Percentiles rank a stretch among this genome's conserved stretches.
Conservation (phyloP, 495 filamentous ascomycete genomes). For the Penicillium pancosmium region DNA sequence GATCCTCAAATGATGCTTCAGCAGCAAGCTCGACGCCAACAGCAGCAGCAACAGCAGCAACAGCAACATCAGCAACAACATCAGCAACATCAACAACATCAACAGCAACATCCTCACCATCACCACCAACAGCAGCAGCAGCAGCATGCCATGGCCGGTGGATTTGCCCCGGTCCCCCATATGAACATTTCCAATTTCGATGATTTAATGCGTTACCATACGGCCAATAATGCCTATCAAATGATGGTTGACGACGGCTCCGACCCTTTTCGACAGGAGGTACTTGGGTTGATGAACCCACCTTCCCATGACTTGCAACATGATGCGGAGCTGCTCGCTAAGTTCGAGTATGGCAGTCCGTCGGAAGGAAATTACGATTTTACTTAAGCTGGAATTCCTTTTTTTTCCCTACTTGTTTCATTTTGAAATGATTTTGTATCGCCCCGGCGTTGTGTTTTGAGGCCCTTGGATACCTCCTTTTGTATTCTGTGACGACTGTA, state of each 20-base stretch:
- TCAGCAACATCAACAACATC: constrained; percentile 33
- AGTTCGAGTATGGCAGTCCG: constrained; percentile 47
- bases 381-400: constrained; percentile 26
- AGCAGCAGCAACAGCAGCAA: constrained; percentile 17
- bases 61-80: background rate
- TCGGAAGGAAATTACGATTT: constrained; percentile 47
- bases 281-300: constrained; percentile 45
- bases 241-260: constrained; percentile 50
- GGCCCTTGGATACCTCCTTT: constrained; percentile 10
- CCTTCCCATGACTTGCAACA: constrained; percentile 47
- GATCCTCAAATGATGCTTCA: constrained; percentile 51
- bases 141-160: constrained; percentile 40
- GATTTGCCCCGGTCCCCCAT: constrained; percentile 35
- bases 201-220: constrained; percentile 44
- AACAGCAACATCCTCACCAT: constrained; percentile 20
- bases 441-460: constrained; percentile 8
- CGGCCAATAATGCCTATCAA: constrained; percentile 43
- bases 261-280: constrained; percentile 43
- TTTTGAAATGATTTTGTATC: constrained; percentile 6
- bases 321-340: constrained; percentile 44
- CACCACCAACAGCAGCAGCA: constrained; percentile 35
- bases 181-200: constrained; percentile 41
- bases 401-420: constrained; percentile 1
- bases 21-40: constrained; percentile 39
- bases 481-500: constrained; percentile 8